Evolutionary conservation across 345 rosid species (phyloP).

Genomic region (Sapria himalayana): DNA sequence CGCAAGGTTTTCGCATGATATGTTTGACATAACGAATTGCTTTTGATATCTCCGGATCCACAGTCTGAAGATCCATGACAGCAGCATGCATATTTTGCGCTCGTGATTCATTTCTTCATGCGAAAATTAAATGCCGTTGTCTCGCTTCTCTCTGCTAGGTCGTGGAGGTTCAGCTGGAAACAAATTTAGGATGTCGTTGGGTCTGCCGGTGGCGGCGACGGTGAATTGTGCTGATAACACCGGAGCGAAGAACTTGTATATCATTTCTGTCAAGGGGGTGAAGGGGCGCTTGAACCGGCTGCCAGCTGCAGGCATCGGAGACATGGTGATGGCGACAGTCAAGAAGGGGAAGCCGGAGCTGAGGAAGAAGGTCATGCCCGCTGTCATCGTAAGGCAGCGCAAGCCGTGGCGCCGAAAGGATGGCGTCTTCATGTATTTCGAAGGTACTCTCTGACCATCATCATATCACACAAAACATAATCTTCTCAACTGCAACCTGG

Average conservation of each 20-base stretch:
- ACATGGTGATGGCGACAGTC: slow-evolving; percentile 97
- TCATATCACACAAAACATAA: too few species aligned
- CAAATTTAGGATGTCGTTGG: slow-evolving; percentile 93
- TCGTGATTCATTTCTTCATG: too few species aligned
- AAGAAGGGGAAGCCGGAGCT: slow-evolving; percentile 95
- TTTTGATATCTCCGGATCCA: too few species aligned
- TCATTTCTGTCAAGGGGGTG: slow-evolving; percentile 89
- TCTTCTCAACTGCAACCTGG: too few species aligned
- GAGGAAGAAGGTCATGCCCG: slow-evolving; percentile 87
- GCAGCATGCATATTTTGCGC: too few species aligned
- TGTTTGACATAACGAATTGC: too few species aligned
- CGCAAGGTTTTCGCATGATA: too few species aligned
- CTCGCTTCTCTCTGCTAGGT: too few species aligned
- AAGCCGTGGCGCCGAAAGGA: slow-evolving; percentile 99
- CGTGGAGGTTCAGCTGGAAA: slow-evolving; percentile 90
- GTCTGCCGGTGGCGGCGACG: slow-evolving; percentile 95
- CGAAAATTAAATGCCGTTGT: too few species aligned
- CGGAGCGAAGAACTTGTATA: slow-evolving; percentile 87
- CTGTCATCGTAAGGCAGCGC: slow-evolving; percentile 85
- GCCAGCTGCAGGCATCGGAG: slow-evolving; percentile 88
- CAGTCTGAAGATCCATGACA: too few species aligned
- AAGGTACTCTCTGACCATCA: slow-evolving; percentile 33
- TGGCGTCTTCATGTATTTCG: slow-evolving; percentile 91
- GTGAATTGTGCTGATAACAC: slow-evolving; percentile 98
- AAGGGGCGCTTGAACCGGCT: slow-evolving; percentile 77